Percentiles rank a stretch among this genome's conserved stretches.
phyloP scores from a whole-genome alignment of 169 alveolate species.

The Plasmodium chabaudi region DNA sequence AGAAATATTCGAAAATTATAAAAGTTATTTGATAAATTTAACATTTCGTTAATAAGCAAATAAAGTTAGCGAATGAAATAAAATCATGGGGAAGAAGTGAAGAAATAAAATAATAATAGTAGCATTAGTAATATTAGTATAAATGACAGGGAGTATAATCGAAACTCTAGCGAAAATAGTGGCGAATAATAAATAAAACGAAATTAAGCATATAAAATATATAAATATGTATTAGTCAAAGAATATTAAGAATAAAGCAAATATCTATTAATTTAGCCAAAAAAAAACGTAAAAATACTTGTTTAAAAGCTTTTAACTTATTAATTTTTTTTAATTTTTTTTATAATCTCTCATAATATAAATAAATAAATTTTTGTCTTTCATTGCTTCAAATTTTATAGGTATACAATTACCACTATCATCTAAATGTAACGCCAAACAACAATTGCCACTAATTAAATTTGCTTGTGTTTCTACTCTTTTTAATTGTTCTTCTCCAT shows the following conservation, averaged over 20 bases:
- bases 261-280: slow-evolving; percentile 34
- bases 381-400: slow-evolving; percentile 83
- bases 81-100: too few relatives aligned
- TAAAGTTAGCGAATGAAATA: background rate
- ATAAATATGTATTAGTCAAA: background rate
- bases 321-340: slow-evolving; percentile 52
- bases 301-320: slow-evolving; percentile 40
- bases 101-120: too few relatives aligned
- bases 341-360: slow-evolving; percentile 82
- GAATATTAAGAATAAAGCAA: slow-evolving; percentile 2
- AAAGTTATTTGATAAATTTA: slow-evolving; percentile 8
- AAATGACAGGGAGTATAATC: too few relatives aligned
- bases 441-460: slow-evolving; percentile 82
- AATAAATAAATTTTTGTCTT: slow-evolving; percentile 86
- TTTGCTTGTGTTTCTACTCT: slow-evolving; percentile 89
- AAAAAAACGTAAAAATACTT: slow-evolving; percentile 18
- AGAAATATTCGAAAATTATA: background rate
- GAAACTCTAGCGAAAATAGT: too few relatives aligned
- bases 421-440: slow-evolving; percentile 88
- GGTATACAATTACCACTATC: slow-evolving; percentile 92
- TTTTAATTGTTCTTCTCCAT: slow-evolving; percentile 88
- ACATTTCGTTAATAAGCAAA: slow-evolving; percentile 9
- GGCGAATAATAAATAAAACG: too few relatives aligned
- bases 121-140: too few relatives aligned
- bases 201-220: background rate